Conservation (phyloP, 192 early-diverging fungal species). For the Coemansia sp. region DNA sequence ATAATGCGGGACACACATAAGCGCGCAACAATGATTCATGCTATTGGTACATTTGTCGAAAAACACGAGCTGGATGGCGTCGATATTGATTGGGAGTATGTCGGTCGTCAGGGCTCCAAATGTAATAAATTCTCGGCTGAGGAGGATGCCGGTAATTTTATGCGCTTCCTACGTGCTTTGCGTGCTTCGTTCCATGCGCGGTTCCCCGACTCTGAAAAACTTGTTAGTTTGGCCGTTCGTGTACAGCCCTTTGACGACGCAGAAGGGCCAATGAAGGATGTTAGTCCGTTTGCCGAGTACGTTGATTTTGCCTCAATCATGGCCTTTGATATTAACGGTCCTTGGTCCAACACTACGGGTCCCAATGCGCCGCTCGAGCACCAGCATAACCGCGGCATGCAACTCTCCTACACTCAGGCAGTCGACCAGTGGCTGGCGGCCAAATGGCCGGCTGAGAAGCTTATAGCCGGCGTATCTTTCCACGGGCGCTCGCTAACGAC, state of each 20-base stretch:
- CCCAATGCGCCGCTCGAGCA: slow-evolving; percentile 65
- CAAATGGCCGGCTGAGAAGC: slow-evolving; percentile 66
- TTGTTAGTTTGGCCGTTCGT: slow-evolving; percentile 68
- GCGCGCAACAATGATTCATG: slow-evolving; percentile 63
- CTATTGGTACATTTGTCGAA: slow-evolving; percentile 60
- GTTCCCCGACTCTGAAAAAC: slow-evolving; percentile 49
- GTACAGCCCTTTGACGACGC: slow-evolving; percentile 63
- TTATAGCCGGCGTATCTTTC: slow-evolving; percentile 65
- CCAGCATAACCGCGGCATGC: slow-evolving; percentile 40
- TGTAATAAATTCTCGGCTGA: slow-evolving; percentile 58
- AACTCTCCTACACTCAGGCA: slow-evolving; percentile 51
- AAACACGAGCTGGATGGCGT: slow-evolving; percentile 67
- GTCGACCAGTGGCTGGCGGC: slow-evolving; percentile 63
- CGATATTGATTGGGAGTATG: slow-evolving; percentile 72
- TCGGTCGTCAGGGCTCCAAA: slow-evolving; percentile 60
- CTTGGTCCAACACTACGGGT: slow-evolving; percentile 63
- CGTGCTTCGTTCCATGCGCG: slow-evolving; percentile 39
- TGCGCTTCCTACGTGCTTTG: slow-evolving; percentile 47
- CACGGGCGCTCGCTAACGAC: slow-evolving; percentile 63
- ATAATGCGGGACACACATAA: slow-evolving; percentile 59
- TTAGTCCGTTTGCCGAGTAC: slow-evolving; percentile 63
- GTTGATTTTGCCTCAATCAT: slow-evolving; percentile 72
- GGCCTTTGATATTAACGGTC: slow-evolving; percentile 69
- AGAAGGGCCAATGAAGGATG: slow-evolving; percentile 60
- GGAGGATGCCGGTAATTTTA: slow-evolving; percentile 51